Evolutionary conservation across 1,139 yeast genomes (phyloP).

Genomic region (Entelexis paramagnoliae): DNA sequence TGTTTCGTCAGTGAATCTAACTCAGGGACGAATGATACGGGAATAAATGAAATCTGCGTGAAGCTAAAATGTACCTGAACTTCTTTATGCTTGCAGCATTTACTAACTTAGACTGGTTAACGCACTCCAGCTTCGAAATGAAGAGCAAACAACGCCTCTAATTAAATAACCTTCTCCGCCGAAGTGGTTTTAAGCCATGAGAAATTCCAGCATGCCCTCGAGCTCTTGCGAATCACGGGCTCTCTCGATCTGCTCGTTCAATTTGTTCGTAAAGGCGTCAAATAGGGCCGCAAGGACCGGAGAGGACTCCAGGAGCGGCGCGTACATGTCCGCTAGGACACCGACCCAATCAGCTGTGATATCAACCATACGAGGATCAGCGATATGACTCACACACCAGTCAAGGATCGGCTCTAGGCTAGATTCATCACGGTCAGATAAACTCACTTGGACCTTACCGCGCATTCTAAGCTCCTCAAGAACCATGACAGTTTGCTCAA

Average conservation of each 20-base stretch:
- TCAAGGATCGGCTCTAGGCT: slow-evolving; percentile 73
- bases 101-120: too few species aligned
- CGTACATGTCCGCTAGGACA: slow-evolving; percentile 71
- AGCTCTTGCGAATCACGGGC: slow-evolving; percentile 83
- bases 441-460: slow-evolving; percentile 73
- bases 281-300: slow-evolving; percentile 65
- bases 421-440: slow-evolving; percentile 75
- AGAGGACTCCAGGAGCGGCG: slow-evolving; percentile 57
- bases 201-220: slow-evolving; percentile 84
- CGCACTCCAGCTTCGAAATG: too few species aligned
- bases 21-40: too few species aligned
- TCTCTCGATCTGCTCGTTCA: slow-evolving; percentile 58
- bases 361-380: slow-evolving; percentile 66
- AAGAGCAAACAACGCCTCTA: not conserved
- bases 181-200: slow-evolving; percentile 29
- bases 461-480: slow-evolving; percentile 74
- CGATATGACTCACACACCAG: slow-evolving; percentile 67
- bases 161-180: not conserved
- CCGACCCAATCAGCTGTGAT: slow-evolving; percentile 77
- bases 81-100: too few species aligned
- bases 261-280: slow-evolving; percentile 39
- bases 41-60: too few species aligned
- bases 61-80: too few species aligned
- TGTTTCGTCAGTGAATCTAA: too few species aligned
- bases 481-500: slow-evolving; percentile 70